phyloP scores from a whole-genome alignment of 73 alveolate species.

The Paramecium octaurelia region DNA sequence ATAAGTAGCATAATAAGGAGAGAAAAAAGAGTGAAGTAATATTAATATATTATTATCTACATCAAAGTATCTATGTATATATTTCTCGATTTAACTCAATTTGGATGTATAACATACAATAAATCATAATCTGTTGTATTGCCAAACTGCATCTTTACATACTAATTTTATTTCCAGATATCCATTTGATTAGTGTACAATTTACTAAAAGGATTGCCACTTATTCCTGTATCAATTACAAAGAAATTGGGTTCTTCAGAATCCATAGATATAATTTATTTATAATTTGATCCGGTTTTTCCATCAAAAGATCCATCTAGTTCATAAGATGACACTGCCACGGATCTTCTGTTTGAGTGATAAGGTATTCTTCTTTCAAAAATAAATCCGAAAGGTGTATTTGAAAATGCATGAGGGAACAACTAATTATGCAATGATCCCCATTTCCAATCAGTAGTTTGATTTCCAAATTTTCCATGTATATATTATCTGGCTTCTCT shows the following conservation, averaged over 20 bases:
- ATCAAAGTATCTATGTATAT: no score
- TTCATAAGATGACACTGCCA: background rate
- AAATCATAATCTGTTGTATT: background rate
- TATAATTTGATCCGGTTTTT: conserved; percentile 42
- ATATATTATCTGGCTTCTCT: background rate
- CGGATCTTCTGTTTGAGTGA: conserved; percentile 40
- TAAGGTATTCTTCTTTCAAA: conserved; percentile 49
- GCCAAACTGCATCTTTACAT: conserved; percentile 3
- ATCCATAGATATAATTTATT: conserved; percentile 48
- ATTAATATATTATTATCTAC: background rate
- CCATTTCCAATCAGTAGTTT: conserved; percentile 50
- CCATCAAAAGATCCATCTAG: conserved; percentile 43
- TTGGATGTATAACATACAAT: background rate
- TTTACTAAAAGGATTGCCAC: background rate
- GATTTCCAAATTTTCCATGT: conserved; percentile 20
- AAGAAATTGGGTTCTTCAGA: conserved; percentile 6
- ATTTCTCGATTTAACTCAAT: background rate
- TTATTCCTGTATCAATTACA: conserved; percentile 30
- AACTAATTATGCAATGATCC: conserved; percentile 30
- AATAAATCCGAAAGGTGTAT: conserved; percentile 5
- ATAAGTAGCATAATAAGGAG: background rate
- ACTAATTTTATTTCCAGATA: background rate
- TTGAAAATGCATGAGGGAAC: conserved; percentile 27
- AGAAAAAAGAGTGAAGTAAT: background rate
- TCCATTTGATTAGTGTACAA: background rate